These are phyloP conservation scores for Globisporangium ultimum DNA, from an alignment of 352 stramenopile genomes.

Conservation along the genomic window DNA sequence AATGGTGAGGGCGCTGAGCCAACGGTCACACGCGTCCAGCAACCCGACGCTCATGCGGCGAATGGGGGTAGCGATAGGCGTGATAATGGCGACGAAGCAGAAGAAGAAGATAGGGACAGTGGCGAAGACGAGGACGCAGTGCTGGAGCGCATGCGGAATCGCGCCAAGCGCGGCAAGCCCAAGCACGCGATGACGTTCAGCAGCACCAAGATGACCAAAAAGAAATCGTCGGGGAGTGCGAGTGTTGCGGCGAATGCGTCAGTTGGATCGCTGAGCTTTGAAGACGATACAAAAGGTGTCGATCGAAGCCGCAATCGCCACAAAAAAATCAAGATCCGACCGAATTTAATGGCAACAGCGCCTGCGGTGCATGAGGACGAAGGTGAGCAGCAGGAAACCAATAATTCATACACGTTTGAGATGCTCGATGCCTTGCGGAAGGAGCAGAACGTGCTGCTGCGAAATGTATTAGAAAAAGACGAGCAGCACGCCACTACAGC, in stretches of 20 bases:
- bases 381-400: conserved; percentile 10
- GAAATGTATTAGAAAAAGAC: conserved; percentile 8
- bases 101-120: not conserved
- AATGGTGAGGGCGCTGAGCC: not conserved
- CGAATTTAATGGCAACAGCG: conserved; percentile 42
- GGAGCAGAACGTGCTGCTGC: conserved; percentile 67
- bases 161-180: conserved; percentile 14
- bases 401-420: conserved; percentile 45
- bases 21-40: not conserved
- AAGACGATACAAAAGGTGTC: conserved; percentile 20
- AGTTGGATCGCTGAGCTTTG: conserved; percentile 43
- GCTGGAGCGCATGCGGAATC: conserved; percentile 34
- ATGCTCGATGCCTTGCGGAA: conserved; percentile 50
- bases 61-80: no score
- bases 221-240: conserved; percentile 2
- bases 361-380: conserved; percentile 18
- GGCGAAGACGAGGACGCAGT: conserved; percentile 15
- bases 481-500: not conserved
- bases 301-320: conserved; percentile 13
- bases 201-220: conserved; percentile 21
- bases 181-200: conserved; percentile 38
- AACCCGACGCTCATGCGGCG: not conserved
- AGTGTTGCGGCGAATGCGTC: no score
- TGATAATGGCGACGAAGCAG: not conserved
- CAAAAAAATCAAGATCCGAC: conserved; percentile 52